A percentile compares a stretch with the other conserved stretches of the same genome.
These are phyloP conservation scores for Anisodus tanguticus DNA, from an alignment of 257 asterid species.

Conservation along the genomic window DNA sequence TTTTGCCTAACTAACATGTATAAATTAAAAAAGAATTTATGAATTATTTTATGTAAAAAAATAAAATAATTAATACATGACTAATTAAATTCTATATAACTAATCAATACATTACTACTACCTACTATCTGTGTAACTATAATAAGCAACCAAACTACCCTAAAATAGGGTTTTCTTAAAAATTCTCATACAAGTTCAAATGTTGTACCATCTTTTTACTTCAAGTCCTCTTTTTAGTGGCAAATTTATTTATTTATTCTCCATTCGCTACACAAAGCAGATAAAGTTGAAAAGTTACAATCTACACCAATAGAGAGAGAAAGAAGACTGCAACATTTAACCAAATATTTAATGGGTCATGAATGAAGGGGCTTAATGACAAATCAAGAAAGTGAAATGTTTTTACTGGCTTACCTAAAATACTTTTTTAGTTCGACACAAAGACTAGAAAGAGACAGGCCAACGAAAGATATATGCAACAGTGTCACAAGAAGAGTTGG, in stretches of 20 bases:
- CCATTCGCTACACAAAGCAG: neutral
- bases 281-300: constrained; percentile 54
- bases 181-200: constrained; percentile 45
- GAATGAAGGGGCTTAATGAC: neutral
- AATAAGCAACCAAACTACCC: neutral
- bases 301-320: constrained; percentile 22
- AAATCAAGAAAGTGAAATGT: neutral
- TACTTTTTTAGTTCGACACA: neutral
- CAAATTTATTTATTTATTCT: neutral
- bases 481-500: neutral
- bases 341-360: neutral
- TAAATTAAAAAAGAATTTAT: too few relatives aligned
- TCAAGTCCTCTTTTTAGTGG: constrained; percentile 23
- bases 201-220: constrained; percentile 40
- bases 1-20: too few relatives aligned
- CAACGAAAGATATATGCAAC: constrained; percentile 17
- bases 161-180: constrained; percentile 32
- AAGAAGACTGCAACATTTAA: neutral
- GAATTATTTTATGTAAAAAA: too few relatives aligned
- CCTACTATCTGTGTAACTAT: too few relatives aligned
- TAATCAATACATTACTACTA: too few relatives aligned
- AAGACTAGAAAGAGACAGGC: constrained; percentile 13
- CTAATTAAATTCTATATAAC: too few relatives aligned
- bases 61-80: too few relatives aligned
- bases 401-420: constrained; percentile 20